A percentile compares a stretch with the other conserved stretches of the same genome.
Conservation (phyloP, 441 rosid genomes). For the Iberis amara region DNA sequence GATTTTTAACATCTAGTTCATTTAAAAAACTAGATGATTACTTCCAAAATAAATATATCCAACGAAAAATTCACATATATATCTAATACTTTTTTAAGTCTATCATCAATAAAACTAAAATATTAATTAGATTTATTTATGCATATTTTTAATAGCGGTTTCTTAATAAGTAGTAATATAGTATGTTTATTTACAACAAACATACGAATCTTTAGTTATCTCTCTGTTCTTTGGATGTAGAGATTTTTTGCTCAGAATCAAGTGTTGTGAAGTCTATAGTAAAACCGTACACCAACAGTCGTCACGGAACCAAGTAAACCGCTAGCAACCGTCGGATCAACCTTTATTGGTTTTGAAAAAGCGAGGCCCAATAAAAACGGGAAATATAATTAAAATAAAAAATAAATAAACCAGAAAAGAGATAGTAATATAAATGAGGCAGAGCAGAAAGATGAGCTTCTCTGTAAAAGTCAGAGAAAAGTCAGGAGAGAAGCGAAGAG, state of each 20-base stretch:
- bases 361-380: constrained; percentile 30
- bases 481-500: constrained; percentile 3
- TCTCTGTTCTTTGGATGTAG: too few species aligned
- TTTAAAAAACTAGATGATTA: too few species aligned
- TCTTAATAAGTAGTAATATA: too few species aligned
- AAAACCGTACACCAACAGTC: constrained; percentile 2
- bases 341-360: constrained; percentile 6
- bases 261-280: not conserved
- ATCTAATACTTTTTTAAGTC: constrained; percentile 10
- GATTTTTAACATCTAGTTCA: too few species aligned
- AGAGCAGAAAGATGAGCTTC: constrained; percentile 27
- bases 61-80: too few species aligned
- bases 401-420: not conserved
- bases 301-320: constrained; percentile 30
- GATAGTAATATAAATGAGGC: constrained; percentile 26
- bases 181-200: too few species aligned
- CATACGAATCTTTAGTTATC: too few species aligned
- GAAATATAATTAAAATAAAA: not conserved
- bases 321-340: constrained; percentile 33
- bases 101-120: constrained; percentile 17
- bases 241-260: not conserved
- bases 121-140: too few species aligned
- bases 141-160: too few species aligned
- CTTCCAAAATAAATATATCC: too few species aligned
- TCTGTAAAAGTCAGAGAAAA: constrained; percentile 25